phyloP scores from a whole-genome alignment of 1,284 basidiomycete genomes.

The Blastosporella zonata region DNA sequence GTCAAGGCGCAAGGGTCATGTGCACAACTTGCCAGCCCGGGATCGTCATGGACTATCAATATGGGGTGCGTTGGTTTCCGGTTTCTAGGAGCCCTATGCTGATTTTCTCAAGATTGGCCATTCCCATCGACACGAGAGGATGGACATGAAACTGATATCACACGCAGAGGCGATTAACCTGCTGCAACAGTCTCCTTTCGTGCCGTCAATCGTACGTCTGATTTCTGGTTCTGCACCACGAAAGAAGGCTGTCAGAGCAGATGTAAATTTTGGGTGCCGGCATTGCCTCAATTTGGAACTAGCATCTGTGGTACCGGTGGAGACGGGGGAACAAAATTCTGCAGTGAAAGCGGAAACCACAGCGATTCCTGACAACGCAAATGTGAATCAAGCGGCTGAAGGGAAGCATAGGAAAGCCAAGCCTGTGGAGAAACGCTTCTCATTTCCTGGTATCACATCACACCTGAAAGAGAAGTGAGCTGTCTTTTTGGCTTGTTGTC shows the following conservation, averaged over 20 bases:
- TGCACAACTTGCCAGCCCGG: slow-evolving; percentile 53
- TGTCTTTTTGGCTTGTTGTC: neutral
- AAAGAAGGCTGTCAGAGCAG: slow-evolving; percentile 27
- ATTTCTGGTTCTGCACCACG: slow-evolving; percentile 24
- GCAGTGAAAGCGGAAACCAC: neutral
- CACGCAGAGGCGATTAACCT: slow-evolving; percentile 21
- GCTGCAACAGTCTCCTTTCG: slow-evolving; percentile 25
- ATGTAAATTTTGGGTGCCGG: slow-evolving; percentile 48
- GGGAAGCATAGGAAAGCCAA: slow-evolving; percentile 3
- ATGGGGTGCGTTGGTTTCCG: slow-evolving; percentile 39
- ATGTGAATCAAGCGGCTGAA: neutral
- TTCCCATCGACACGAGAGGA: slow-evolving; percentile 56
- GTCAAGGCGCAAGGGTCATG: slow-evolving; percentile 33
- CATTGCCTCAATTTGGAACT: slow-evolving; percentile 38
- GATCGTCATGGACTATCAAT: slow-evolving; percentile 48
- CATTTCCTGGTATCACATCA: slow-evolving; percentile 54
- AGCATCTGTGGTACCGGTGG: neutral
- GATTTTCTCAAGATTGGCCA: slow-evolving; percentile 50
- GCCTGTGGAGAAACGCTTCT: slow-evolving; percentile 25
- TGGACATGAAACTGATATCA: slow-evolving; percentile 40
- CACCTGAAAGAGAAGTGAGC: slow-evolving; percentile 59
- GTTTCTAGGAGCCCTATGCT: neutral
- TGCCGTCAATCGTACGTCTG: slow-evolving; percentile 32
- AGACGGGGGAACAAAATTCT: neutral
- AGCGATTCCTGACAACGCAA: neutral